A percentile compares a stretch with the other conserved stretches of the same genome.
phyloP scores from a whole-genome alignment of 441 rosid species.

The Jatropha multifida region DNA sequence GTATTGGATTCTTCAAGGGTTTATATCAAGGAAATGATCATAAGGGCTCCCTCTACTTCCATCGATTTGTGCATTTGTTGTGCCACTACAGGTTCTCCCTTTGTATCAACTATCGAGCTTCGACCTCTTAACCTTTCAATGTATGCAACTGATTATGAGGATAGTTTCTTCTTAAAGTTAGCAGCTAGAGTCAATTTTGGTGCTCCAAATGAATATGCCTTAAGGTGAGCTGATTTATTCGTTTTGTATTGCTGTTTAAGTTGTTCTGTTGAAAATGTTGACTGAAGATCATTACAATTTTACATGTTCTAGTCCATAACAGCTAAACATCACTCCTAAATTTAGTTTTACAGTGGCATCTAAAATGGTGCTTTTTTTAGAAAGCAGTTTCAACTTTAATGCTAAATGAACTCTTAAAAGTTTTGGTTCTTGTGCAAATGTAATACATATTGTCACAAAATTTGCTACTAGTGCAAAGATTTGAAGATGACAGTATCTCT shows the following conservation, averaged over 20 bases:
- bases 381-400: too few relatives aligned
- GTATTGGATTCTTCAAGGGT: constrained; percentile 65
- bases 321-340: too few relatives aligned
- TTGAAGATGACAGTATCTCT: constrained; percentile 12
- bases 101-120: constrained; percentile 87
- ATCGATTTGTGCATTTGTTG: constrained; percentile 85
- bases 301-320: too few relatives aligned
- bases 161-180: constrained; percentile 71
- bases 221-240: constrained; percentile 49
- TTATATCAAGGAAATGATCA: constrained; percentile 73
- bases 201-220: constrained; percentile 54
- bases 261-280: too few relatives aligned
- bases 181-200: constrained; percentile 96
- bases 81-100: constrained; percentile 86
- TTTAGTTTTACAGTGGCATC: too few relatives aligned
- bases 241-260: too few relatives aligned
- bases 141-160: constrained; percentile 89
- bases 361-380: too few relatives aligned
- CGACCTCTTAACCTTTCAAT: constrained; percentile 82
- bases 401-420: background rate
- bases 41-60: constrained; percentile 74
- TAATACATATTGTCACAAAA: background rate
- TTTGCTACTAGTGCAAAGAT: background rate
- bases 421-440: background rate
- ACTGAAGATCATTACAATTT: too few relatives aligned